phyloP scores from a whole-genome alignment of 1,139 yeast genomes.

The Hyphopichia fennica region DNA sequence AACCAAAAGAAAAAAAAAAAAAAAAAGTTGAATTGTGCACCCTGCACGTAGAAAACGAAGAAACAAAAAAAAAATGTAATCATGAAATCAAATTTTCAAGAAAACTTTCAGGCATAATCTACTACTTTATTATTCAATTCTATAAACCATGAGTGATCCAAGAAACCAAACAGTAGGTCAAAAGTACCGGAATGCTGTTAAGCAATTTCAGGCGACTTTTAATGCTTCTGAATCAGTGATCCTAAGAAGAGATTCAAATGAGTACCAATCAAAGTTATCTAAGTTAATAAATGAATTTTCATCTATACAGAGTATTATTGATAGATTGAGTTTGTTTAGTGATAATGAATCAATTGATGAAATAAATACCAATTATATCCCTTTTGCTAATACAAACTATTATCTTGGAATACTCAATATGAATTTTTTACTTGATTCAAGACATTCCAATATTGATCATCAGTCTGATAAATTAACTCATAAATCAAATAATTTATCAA shows the following conservation, averaged over 20 bases:
- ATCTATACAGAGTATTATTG: slow-evolving; percentile 24
- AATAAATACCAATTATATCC: slow-evolving; percentile 54
- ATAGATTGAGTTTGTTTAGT: slow-evolving; percentile 52
- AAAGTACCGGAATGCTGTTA: slow-evolving; percentile 15
- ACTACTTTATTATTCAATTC: too few relatives aligned
- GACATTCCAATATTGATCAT: slow-evolving; percentile 2
- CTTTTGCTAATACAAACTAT: slow-evolving; percentile 52
- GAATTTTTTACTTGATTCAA: slow-evolving; percentile 5
- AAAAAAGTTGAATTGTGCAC: too few relatives aligned
- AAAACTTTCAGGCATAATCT: too few relatives aligned
- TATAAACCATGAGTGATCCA: not conserved
- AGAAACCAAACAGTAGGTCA: slow-evolving; percentile 1
- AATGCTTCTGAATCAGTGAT: slow-evolving; percentile 2
- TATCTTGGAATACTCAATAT: slow-evolving; percentile 44
- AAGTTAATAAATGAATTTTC: slow-evolving; percentile 27
- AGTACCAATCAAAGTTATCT: slow-evolving; percentile 23
- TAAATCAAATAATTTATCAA: slow-evolving; percentile 42
- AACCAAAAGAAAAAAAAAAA: too few relatives aligned
- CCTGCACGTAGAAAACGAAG: not conserved
- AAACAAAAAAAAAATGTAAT: not conserved
- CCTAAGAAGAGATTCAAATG: slow-evolving; percentile 24
- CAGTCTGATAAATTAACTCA: slow-evolving; percentile 6
- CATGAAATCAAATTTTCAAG: too few relatives aligned
- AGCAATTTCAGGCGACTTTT: slow-evolving; percentile 8
- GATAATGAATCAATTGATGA: slow-evolving; percentile 61